phyloP scores from a whole-genome alignment of 192 early-diverging fungal genomes.

The Phycomyces nitens region DNA sequence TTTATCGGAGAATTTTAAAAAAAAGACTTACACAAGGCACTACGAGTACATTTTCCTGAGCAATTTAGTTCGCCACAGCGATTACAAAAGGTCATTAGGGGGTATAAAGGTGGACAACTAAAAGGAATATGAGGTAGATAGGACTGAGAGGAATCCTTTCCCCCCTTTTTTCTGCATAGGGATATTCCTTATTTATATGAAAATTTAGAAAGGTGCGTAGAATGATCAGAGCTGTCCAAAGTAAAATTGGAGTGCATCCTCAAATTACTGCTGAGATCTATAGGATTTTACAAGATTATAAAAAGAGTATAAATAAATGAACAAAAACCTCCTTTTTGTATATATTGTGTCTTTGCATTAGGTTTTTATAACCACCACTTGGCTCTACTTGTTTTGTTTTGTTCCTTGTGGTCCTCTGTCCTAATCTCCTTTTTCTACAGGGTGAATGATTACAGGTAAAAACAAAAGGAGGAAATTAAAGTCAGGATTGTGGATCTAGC shows the following conservation, averaged over 20 bases:
- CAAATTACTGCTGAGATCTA: conserved; percentile 1
- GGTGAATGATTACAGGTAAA: too few relatives aligned
- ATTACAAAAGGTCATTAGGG: conserved; percentile 8
- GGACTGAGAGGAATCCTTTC: not conserved
- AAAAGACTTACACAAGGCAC: not conserved
- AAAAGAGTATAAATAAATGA: not conserved
- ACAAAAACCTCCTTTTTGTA: too few relatives aligned
- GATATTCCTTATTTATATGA: not conserved
- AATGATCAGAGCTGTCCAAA: not conserved
- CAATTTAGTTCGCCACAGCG: conserved; percentile 8
- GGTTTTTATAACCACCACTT: too few relatives aligned
- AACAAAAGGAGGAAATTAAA: too few relatives aligned
- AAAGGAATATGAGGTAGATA: not conserved
- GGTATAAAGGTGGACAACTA: not conserved
- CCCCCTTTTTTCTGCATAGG: not conserved
- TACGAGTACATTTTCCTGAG: not conserved
- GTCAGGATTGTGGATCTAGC: too few relatives aligned
- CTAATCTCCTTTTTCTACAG: too few relatives aligned
- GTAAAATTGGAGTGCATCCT: not conserved
- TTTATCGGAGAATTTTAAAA: conserved; percentile 7
- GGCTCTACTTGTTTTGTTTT: too few relatives aligned
- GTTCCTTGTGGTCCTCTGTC: too few relatives aligned
- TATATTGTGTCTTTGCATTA: too few relatives aligned
- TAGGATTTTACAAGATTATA: not conserved
- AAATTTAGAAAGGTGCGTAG: not conserved